These are phyloP conservation scores for Talaromyces sp. DNA, from an alignment of 2,329 filamentous ascomycete genomes.

Conservation along the genomic window DNA sequence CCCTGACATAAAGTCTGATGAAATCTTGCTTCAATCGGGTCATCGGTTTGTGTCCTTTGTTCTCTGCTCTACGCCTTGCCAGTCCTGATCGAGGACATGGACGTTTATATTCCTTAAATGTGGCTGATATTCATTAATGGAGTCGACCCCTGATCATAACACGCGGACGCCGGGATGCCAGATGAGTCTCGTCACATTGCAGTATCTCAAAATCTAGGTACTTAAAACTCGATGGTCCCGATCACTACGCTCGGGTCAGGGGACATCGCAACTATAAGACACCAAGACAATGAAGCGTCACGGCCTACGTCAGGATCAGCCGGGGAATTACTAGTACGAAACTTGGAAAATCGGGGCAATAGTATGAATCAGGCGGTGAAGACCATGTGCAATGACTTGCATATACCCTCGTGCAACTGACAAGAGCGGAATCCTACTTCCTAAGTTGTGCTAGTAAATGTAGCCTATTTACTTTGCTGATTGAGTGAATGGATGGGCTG, in stretches of 20 bases:
- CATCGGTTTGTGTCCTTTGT: not conserved
- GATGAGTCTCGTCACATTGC: conserved; percentile 3
- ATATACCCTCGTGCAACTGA: not conserved
- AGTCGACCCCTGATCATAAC: conserved; percentile 2
- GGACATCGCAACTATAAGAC: not conserved
- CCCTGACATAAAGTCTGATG: not conserved
- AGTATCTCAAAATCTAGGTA: not conserved
- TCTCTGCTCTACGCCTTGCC: not conserved
- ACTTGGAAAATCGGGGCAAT: not conserved
- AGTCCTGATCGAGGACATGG: not conserved
- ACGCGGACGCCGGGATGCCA: conserved; percentile 2
- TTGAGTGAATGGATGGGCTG: not conserved
- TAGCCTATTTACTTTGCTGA: not conserved
- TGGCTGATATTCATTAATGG: not conserved
- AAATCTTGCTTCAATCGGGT: conserved; percentile 2
- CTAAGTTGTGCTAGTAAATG: not conserved
- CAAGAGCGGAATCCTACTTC: not conserved
- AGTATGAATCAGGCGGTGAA: conserved; percentile 12
- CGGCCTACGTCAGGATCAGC: conserved; percentile 6
- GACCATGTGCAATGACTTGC: not conserved
- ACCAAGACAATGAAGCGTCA: conserved; percentile 6
- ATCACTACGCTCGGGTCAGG: not conserved
- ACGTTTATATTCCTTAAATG: not conserved
- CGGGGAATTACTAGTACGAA: not conserved
- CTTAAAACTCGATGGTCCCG: not conserved